phyloP scores from a whole-genome alignment of 116 monocot species.

The Papilionanthe hybrid region DNA sequence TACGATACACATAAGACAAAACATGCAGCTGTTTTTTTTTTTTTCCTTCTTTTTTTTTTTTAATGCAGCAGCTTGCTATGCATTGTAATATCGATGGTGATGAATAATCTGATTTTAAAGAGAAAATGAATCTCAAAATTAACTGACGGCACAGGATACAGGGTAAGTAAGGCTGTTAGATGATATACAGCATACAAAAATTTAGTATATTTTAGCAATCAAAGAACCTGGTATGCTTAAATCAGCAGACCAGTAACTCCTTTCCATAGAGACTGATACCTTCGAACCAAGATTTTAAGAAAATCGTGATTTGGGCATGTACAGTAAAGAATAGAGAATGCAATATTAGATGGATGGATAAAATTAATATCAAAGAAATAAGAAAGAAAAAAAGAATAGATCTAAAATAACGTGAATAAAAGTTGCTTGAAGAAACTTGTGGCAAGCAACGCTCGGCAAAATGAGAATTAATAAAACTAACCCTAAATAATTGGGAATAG shows the following conservation, averaged over 20 bases:
- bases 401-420: background rate
- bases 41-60: too few relatives aligned
- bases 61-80: too few relatives aligned
- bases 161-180: too few relatives aligned
- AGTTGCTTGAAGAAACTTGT: background rate
- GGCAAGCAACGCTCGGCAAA: background rate
- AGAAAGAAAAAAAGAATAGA: background rate
- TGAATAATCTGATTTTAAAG: too few relatives aligned
- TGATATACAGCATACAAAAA: background rate
- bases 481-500: background rate
- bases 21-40: too few relatives aligned
- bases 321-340: background rate
- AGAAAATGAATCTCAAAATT: too few relatives aligned
- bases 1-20: too few relatives aligned
- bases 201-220: background rate
- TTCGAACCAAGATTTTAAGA: background rate
- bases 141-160: too few relatives aligned
- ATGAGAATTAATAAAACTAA: background rate
- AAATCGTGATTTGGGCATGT: background rate
- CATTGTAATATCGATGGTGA: too few relatives aligned
- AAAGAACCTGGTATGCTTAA: background rate
- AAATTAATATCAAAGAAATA: background rate
- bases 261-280: background rate
- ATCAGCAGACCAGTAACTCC: background rate
- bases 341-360: background rate